Conservation (phyloP, 108 stramenopile genomes). For the Licmophora abbreviata region DNA sequence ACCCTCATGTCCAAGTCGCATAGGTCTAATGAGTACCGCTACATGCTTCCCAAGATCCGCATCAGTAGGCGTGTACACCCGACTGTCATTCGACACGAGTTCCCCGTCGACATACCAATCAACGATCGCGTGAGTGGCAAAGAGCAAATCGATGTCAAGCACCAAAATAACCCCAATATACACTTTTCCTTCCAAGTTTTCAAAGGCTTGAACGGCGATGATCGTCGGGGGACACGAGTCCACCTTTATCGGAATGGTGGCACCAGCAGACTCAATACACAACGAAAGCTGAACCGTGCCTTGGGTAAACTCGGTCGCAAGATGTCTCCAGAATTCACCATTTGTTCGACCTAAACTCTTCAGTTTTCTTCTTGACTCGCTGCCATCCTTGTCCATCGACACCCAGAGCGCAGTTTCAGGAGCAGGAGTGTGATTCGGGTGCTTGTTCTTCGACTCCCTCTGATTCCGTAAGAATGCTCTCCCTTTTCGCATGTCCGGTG, state of each 20-base stretch:
- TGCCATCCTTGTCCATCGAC: neutral
- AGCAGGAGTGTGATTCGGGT: neutral
- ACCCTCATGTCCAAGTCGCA: slow-evolving; percentile 1
- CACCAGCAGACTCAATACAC: neutral
- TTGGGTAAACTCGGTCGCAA: neutral
- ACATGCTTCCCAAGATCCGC: slow-evolving; percentile 19
- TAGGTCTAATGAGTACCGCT: slow-evolving; percentile 11
- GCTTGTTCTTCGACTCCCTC: no score
- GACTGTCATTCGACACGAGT: slow-evolving; percentile 14
- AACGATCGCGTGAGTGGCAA: slow-evolving; percentile 32
- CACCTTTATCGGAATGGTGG: slow-evolving; percentile 17
- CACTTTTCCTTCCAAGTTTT: slow-evolving; percentile 34
- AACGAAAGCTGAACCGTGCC: no score
- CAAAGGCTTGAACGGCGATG: slow-evolving; percentile 43
- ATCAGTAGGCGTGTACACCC: slow-evolving; percentile 16
- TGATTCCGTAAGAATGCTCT: neutral
- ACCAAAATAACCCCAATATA: slow-evolving; percentile 50
- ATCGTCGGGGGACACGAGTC: slow-evolving; percentile 51
- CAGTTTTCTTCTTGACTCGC: neutral
- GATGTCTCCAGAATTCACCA: neutral
- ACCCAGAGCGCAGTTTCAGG: neutral
- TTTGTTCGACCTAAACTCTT: neutral
- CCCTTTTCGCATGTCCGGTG: slow-evolving; percentile 8
- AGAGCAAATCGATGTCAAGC: slow-evolving; percentile 26
- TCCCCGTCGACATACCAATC: slow-evolving; percentile 50